A percentile compares a stretch with the other conserved stretches of the same genome.
phyloP scores from a whole-genome alignment of 495 filamentous ascomycete species.

The Penicillium psychrofluorescens region DNA sequence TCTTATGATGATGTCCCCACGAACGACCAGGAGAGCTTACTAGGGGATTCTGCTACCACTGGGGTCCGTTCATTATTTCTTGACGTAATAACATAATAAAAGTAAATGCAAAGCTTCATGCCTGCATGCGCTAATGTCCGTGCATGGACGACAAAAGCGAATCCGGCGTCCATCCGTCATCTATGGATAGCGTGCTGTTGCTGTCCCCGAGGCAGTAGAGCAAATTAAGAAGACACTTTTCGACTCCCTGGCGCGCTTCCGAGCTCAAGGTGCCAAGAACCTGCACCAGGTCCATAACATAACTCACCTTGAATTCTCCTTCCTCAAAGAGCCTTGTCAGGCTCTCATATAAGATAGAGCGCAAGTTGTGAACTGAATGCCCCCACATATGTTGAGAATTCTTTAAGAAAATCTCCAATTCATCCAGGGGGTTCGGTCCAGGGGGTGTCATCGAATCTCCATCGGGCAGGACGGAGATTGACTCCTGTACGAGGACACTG shows the following conservation, averaged over 20 bases:
- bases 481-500: slow-evolving; percentile 20
- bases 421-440: no score
- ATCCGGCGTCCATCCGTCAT: slow-evolving; percentile 19
- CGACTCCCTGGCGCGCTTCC: slow-evolving; percentile 17
- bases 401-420: not conserved
- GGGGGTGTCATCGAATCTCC: not conserved
- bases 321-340: slow-evolving; percentile 1
- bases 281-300: slow-evolving; percentile 13
- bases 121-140: slow-evolving; percentile 4
- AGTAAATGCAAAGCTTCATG: no score
- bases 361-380: slow-evolving; percentile 10
- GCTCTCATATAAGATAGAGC: slow-evolving; percentile 9
- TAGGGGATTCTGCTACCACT: no score
- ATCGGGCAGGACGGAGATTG: slow-evolving; percentile 10
- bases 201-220: slow-evolving; percentile 8
- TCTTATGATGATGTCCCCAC: no score
- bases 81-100: no score
- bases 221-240: slow-evolving; percentile 23
- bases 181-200: slow-evolving; percentile 1
- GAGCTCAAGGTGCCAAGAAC: slow-evolving; percentile 15
- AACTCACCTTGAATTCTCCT: slow-evolving; percentile 9
- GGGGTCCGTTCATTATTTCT: no score
- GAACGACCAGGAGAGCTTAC: no score
- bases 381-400: slow-evolving; percentile 5
- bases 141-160: slow-evolving; percentile 20